A percentile compares a stretch with the other conserved stretches of the same genome.
Conservation (phyloP, 805 yeast genomes). For the Candida lessepsii region DNA sequence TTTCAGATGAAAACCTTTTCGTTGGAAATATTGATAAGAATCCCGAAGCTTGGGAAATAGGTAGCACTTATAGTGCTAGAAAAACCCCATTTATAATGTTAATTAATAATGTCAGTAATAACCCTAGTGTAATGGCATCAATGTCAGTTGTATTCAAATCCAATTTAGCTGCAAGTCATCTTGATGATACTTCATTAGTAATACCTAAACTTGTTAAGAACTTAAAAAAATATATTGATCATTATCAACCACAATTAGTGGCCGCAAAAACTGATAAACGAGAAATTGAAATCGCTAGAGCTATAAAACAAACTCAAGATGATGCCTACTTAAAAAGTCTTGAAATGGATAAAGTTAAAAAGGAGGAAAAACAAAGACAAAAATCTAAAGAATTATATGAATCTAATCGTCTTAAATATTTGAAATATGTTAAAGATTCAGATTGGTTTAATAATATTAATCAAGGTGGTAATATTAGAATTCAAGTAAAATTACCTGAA, state of each 20-base stretch:
- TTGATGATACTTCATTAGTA: slow-evolving; percentile 14
- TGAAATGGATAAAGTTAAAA: slow-evolving; percentile 53
- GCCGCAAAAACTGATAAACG: slow-evolving; percentile 37
- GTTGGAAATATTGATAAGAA: slow-evolving; percentile 29
- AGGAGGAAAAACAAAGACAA: slow-evolving; percentile 35
- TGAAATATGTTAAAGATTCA: slow-evolving; percentile 9
- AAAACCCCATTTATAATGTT: slow-evolving; percentile 38
- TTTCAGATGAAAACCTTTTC: slow-evolving; percentile 19
- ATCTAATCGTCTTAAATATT: slow-evolving; percentile 9
- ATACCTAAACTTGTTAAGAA: slow-evolving; percentile 25
- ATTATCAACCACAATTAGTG: slow-evolving; percentile 39
- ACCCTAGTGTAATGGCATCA: slow-evolving; percentile 35
- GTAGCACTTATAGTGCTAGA: slow-evolving; percentile 27
- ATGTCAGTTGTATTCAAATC: slow-evolving; percentile 39
- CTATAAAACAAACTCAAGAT: slow-evolving; percentile 42
- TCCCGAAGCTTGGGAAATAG: slow-evolving; percentile 41
- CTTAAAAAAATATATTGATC: slow-evolving; percentile 24
- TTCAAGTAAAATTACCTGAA: slow-evolving; percentile 55
- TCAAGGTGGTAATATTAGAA: slow-evolving; percentile 22
- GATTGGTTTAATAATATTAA: slow-evolving; percentile 13
- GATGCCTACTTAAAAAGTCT: slow-evolving; percentile 41
- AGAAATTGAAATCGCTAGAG: slow-evolving; percentile 39
- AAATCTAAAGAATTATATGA: slow-evolving; percentile 16
- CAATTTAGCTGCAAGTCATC: slow-evolving; percentile 23
- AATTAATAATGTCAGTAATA: slow-evolving; percentile 35